Conservation (phyloP, 2,329 filamentous ascomycete genomes). For the Microdochium bolleyi region DNA sequence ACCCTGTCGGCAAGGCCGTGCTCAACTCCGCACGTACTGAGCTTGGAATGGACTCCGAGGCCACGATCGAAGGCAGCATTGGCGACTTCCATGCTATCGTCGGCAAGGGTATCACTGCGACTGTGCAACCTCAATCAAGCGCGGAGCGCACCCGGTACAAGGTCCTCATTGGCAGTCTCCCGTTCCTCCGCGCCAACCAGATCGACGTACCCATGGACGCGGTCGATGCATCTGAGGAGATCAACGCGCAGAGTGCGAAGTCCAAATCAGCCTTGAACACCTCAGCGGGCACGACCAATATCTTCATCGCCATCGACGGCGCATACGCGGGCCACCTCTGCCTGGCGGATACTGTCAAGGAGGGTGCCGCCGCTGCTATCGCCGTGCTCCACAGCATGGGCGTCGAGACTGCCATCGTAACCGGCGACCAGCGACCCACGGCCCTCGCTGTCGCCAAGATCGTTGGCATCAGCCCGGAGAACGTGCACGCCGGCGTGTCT, state of each 20-base stretch:
- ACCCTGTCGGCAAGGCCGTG: slow-evolving; percentile 90
- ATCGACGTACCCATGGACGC: slow-evolving; percentile 58
- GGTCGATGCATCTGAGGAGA: slow-evolving; percentile 53
- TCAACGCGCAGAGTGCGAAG: slow-evolving; percentile 38
- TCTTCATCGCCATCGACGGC: slow-evolving; percentile 83
- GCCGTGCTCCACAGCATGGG: slow-evolving; percentile 77
- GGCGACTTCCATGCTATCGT: slow-evolving; percentile 79
- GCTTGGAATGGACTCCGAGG: slow-evolving; percentile 64
- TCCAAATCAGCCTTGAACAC: slow-evolving; percentile 20
- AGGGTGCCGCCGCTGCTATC: slow-evolving; percentile 73
- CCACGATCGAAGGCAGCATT: slow-evolving; percentile 71
- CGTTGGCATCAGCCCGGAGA: slow-evolving; percentile 68
- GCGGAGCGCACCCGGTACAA: slow-evolving; percentile 64
- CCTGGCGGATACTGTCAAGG: slow-evolving; percentile 86
- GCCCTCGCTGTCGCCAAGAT: slow-evolving; percentile 75
- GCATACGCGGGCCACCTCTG: slow-evolving; percentile 75
- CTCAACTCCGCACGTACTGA: slow-evolving; percentile 66
- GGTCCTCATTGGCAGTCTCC: slow-evolving; percentile 76
- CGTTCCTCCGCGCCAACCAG: slow-evolving; percentile 64
- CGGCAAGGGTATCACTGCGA: slow-evolving; percentile 76
- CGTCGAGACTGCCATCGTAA: slow-evolving; percentile 84
- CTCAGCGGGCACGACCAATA: slow-evolving; percentile 71
- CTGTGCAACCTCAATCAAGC: slow-evolving; percentile 66
- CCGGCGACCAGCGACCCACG: slow-evolving; percentile 80
- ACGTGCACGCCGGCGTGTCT: slow-evolving; percentile 81